phyloP scores from a whole-genome alignment of 768 basidiomycete species.

The Naematelia encephala region DNA sequence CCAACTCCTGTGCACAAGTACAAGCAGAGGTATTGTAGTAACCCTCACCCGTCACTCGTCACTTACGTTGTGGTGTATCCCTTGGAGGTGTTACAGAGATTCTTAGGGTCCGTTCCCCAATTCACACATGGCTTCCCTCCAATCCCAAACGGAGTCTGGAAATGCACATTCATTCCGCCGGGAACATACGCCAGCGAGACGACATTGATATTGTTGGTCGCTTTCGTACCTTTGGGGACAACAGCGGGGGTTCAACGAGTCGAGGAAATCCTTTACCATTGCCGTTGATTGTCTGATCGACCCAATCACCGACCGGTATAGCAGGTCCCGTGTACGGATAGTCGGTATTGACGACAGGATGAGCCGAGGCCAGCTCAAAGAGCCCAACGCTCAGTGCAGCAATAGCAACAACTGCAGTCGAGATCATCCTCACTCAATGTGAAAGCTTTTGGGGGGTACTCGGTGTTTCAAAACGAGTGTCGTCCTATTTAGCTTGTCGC shows the following conservation, averaged over 20 bases:
- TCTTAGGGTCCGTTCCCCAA: constrained; percentile 11
- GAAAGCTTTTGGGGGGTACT: too few relatives aligned
- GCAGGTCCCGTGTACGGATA: constrained; percentile 25
- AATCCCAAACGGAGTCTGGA: constrained; percentile 28
- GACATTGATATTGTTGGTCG: constrained; percentile 31
- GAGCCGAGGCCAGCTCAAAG: not conserved
- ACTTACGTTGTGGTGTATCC: constrained; percentile 18
- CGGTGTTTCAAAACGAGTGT: too few relatives aligned
- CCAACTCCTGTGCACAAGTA: too few relatives aligned
- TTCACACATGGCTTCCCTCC: constrained; percentile 17
- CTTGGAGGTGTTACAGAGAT: constrained; percentile 5
- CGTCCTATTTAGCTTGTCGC: too few relatives aligned
- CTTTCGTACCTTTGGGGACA: constrained; percentile 11
- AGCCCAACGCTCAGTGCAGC: not conserved
- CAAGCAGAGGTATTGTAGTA: too few relatives aligned
- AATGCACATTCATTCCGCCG: constrained; percentile 24
- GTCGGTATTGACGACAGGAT: constrained; percentile 11
- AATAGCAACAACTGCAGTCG: too few relatives aligned
- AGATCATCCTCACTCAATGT: too few relatives aligned
- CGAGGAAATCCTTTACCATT: constrained; percentile 21
- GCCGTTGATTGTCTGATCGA: constrained; percentile 18
- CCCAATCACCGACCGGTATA: constrained; percentile 22
- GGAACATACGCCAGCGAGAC: constrained; percentile 21
- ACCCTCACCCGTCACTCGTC: too few relatives aligned
- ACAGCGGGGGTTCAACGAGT: constrained; percentile 21